These are phyloP conservation scores for Backusella parvicylindrica DNA, from an alignment of 192 early-diverging fungal species.

Conservation along the genomic window DNA sequence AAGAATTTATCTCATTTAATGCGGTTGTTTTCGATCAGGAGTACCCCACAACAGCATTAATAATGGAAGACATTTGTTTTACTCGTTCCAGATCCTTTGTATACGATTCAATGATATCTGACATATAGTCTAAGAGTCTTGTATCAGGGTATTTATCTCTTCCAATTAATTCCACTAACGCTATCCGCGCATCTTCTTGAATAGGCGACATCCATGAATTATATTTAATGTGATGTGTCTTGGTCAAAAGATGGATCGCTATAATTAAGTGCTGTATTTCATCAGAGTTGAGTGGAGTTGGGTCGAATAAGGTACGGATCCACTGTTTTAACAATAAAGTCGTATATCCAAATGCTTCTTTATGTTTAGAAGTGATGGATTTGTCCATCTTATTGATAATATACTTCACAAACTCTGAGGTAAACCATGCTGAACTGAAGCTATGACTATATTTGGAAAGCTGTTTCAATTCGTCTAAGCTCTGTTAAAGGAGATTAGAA, in stretches of 20 bases:
- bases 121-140: neutral
- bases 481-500: neutral
- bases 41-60: no score
- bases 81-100: no score
- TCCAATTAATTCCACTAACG: neutral
- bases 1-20: no score
- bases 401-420: neutral
- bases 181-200: neutral
- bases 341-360: neutral
- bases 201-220: neutral
- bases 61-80: no score
- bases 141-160: neutral
- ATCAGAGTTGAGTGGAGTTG: neutral
- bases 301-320: neutral
- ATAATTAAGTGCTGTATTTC: neutral
- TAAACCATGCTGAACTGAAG: neutral
- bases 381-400: neutral
- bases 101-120: no score
- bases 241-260: neutral
- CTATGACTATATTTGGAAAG: neutral
- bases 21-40: no score
- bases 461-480: neutral
- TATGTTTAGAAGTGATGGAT: neutral
- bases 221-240: neutral
- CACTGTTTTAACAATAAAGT: neutral